Base-by-base conservation (phyloP, 2,329 filamentous ascomycete species). In the Thyridium curvatum region DNA sequence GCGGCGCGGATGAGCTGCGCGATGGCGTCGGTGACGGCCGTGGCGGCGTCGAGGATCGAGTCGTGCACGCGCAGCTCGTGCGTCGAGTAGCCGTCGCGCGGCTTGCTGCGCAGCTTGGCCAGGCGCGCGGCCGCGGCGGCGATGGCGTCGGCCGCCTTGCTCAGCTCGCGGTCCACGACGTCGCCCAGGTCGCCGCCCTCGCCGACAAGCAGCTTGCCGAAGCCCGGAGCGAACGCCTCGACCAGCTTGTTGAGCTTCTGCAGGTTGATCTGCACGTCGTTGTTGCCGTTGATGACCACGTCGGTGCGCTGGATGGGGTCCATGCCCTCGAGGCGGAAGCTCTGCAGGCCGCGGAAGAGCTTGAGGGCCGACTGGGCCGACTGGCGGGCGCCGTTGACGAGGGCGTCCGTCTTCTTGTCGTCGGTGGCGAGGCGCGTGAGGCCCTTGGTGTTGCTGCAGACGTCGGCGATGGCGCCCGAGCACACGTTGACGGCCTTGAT, bases 41-140 rank as follows among this genome's bases (percentile, higher is more conserved):
- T 84, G 3, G 93, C 93, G 6, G 93, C 90, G 52, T 94, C 88
- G 35, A 98, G 74, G 48, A 98, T 97, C 2, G 85, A 86, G 59
- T 97, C 93, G 66, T 96, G 88, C 51, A 98, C 94, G 60, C 86
- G 88, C 46, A 98, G 78, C 64, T 97, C 91, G 64, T 97, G 97
- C 0, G 91, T 96, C 7, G 88, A 90, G 70, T 91, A 97, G 12
- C 86, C 85, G 51, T 97, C 93, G 40, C 88, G 81, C n/a, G 90
- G 88, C 72, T 97, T 97, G 67, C 90, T 96, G 75, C 82, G 90
- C 48, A 98, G 74, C 65, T 94, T 96, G 44, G 85, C 84, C 17
- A 98, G 76, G 38, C 93, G 84, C 40, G 88, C 86, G 0, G 88
- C 86, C 1, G 93, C 93, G 10, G 90, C 91, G 8, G 91, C 88